Conservation (phyloP, 768 basidiomycete genomes). For the Amanita molliuscula region DNA sequence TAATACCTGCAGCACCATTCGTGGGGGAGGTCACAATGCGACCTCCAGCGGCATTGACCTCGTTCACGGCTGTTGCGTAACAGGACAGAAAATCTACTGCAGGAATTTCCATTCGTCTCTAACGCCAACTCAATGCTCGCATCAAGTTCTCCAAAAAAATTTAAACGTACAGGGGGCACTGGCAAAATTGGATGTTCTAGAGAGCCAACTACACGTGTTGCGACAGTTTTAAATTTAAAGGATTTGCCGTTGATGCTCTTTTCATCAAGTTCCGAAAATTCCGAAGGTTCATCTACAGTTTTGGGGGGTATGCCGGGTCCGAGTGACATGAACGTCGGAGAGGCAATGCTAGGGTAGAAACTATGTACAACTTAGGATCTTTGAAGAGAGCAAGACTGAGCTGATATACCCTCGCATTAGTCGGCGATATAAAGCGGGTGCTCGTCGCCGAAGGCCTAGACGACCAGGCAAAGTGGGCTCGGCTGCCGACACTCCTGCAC, state of each 20-base stretch:
- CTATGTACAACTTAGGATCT: slow-evolving; percentile 13
- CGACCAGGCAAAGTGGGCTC: slow-evolving; percentile 84
- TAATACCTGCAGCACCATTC: slow-evolving; percentile 89
- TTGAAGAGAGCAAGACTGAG: slow-evolving; percentile 2
- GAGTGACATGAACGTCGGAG: slow-evolving; percentile 22
- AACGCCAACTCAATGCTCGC: background rate
- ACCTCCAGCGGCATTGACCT: slow-evolving; percentile 89
- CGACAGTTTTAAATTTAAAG: slow-evolving; percentile 16
- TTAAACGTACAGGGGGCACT: slow-evolving; percentile 62
- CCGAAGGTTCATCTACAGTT: slow-evolving; percentile 11
- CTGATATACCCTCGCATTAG: slow-evolving; percentile 73
- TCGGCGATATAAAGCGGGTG: slow-evolving; percentile 81
- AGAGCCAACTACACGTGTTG: slow-evolving; percentile 52
- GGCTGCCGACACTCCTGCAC: slow-evolving; percentile 68
- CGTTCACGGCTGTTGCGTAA: slow-evolving; percentile 92
- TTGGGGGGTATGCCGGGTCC: slow-evolving; percentile 15
- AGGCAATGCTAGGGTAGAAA: slow-evolving; percentile 39
- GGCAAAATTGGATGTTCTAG: slow-evolving; percentile 75
- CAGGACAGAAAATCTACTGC: slow-evolving; percentile 91
- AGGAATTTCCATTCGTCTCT: slow-evolving; percentile 83
- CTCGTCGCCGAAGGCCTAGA: slow-evolving; percentile 66
- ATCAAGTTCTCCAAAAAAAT: background rate
- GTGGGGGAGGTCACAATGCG: slow-evolving; percentile 93
- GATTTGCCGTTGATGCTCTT: slow-evolving; percentile 7
- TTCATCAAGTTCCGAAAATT: slow-evolving; percentile 11